Evolutionary conservation across 2,329 filamentous ascomycete species (phyloP).

Genomic region (Hymenoscyphus albidus): DNA sequence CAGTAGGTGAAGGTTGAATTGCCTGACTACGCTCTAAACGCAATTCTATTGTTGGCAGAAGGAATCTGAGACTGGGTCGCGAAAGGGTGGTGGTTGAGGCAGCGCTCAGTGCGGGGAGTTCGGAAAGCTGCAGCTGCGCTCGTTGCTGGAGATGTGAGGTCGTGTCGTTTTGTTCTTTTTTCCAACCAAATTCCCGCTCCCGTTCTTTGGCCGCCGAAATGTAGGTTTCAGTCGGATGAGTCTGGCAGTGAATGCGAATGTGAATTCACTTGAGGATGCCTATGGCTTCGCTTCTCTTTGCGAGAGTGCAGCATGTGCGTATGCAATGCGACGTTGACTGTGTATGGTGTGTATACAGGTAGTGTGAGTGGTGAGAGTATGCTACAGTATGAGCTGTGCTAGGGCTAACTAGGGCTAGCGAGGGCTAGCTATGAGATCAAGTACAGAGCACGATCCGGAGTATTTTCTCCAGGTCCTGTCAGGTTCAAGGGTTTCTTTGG

Average conservation of each 20-base stretch:
- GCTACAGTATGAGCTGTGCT: not conserved
- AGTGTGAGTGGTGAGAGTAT: not conserved
- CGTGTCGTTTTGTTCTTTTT: conserved; percentile 16
- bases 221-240: conserved; percentile 13
- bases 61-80: conserved; percentile 25
- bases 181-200: conserved; percentile 3
- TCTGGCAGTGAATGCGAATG: conserved; percentile 7
- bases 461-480: not conserved
- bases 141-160: conserved; percentile 19
- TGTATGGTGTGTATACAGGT: not conserved
- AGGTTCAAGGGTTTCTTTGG: not conserved
- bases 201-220: conserved; percentile 7
- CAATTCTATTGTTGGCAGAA: conserved; percentile 26
- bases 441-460: not conserved
- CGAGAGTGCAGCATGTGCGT: conserved; percentile 6
- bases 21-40: conserved; percentile 23
- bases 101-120: conserved; percentile 29
- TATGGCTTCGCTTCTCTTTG: conserved; percentile 8
- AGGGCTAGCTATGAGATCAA: too few relatives aligned
- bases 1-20: conserved; percentile 18
- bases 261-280: conserved; percentile 9
- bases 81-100: conserved; percentile 23
- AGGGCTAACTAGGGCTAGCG: not conserved
- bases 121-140: conserved; percentile 30
- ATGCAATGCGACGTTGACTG: conserved; percentile 8